Percentiles rank a stretch among this genome's conserved stretches.
These are phyloP conservation scores for Cytospora piceicola DNA, from an alignment of 2,329 filamentous ascomycete genomes.

Conservation along the genomic window DNA sequence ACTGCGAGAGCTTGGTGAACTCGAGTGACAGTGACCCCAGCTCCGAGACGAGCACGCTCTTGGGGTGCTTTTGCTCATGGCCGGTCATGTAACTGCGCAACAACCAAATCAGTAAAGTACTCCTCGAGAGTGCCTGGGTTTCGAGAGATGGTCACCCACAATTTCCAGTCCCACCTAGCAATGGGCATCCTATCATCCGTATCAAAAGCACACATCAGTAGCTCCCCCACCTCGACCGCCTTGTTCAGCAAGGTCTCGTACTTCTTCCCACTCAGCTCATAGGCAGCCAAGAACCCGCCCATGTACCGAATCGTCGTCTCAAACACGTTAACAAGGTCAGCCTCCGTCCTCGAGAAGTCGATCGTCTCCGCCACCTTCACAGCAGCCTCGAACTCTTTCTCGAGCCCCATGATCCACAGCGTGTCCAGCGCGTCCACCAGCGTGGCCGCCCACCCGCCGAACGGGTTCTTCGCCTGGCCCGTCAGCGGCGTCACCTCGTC, in stretches of 20 bases:
- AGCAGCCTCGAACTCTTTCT: conserved; percentile 67
- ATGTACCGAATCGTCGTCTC: conserved; percentile 70
- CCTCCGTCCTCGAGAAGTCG: conserved; percentile 61
- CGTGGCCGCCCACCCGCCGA: conserved; percentile 70
- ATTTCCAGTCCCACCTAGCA: conserved; percentile 59
- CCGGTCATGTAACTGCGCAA: conserved; percentile 48
- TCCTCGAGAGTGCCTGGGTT: neutral
- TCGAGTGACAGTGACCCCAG: conserved; percentile 64
- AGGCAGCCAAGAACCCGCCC: conserved; percentile 70
- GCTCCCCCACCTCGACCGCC: conserved; percentile 64
- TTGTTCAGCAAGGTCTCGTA: conserved; percentile 61
- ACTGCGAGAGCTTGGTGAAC: conserved; percentile 66
- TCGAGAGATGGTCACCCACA: conserved; percentile 36
- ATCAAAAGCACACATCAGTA: conserved; percentile 69
- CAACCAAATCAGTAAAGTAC: conserved; percentile 5
- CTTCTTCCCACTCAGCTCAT: conserved; percentile 64
- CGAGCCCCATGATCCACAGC: conserved; percentile 73
- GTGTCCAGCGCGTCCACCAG: conserved; percentile 70
- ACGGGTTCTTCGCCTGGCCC: conserved; percentile 57
- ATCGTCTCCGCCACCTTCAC: conserved; percentile 61
- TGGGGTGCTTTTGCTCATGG: conserved; percentile 49
- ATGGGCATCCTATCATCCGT: conserved; percentile 70
- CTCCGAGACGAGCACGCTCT: conserved; percentile 49
- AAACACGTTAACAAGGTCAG: conserved; percentile 64
- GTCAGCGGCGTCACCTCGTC: conserved; percentile 66